Conservation (phyloP, 306 rosid species). For the Dicorynia guianensis region DNA sequence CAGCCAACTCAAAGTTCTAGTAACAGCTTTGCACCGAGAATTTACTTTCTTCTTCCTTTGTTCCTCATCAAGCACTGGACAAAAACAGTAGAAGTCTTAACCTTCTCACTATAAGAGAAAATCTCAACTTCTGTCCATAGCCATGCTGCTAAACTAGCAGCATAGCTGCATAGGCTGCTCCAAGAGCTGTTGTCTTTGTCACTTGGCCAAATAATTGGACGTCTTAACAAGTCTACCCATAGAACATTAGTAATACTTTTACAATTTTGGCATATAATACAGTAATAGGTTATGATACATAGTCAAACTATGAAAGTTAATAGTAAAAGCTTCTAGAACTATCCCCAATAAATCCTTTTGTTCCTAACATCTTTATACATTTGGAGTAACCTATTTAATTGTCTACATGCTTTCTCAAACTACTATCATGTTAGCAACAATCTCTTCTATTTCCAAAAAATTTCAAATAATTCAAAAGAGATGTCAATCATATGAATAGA, state of each 20-base stretch:
- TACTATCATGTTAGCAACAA: background rate
- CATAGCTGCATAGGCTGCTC: conserved; percentile 99
- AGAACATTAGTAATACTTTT: conserved; percentile 1
- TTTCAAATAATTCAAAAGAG: conserved; percentile 1
- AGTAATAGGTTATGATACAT: no score
- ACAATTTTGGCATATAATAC: background rate
- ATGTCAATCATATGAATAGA: no score
- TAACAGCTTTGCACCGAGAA: conserved; percentile 84
- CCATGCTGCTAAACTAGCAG: conserved; percentile 88
- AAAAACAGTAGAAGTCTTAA: conserved; percentile 54
- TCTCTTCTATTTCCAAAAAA: background rate
- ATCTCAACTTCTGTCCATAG: conserved; percentile 75
- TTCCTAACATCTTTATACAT: background rate
- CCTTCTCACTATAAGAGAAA: conserved; percentile 50
- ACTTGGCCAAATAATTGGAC: conserved; percentile 76
- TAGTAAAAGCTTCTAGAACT: no score
- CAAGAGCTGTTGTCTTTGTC: conserved; percentile 93
- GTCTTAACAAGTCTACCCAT: conserved; percentile 82
- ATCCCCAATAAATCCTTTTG: no score
- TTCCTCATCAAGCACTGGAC: conserved; percentile 54
- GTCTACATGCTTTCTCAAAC: background rate
- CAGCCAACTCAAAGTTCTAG: conserved; percentile 82
- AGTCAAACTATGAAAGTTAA: no score
- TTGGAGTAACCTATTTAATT: background rate
- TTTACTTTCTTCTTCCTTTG: conserved; percentile 74